A percentile compares a stretch with the other conserved stretches of the same genome.
Conservation (phyloP, 1,284 basidiomycete genomes). For the Pseudozyma thailandica region DNA sequence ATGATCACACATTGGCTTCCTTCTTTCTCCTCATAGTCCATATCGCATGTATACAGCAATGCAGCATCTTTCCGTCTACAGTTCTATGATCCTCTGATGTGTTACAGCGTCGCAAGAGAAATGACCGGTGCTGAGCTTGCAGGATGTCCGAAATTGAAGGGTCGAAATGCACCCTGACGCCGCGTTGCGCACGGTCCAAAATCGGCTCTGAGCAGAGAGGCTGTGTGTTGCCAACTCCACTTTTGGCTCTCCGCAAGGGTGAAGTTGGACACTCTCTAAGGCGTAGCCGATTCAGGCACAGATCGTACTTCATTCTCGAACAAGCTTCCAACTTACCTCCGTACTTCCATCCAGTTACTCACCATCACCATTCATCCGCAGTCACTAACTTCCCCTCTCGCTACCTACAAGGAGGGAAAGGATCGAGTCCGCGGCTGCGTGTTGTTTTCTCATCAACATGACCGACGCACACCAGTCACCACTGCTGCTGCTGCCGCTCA, state of each 20-base stretch:
- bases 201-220: neutral
- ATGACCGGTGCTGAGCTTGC: no score
- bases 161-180: neutral
- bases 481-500: conserved; percentile 69
- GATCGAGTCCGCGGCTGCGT: neutral
- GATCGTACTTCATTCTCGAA: no score
- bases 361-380: neutral
- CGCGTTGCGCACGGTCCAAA: conserved; percentile 16
- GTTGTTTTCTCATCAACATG: conserved; percentile 16
- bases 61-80: no score
- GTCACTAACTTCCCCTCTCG: neutral
- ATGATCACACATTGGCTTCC: neutral
- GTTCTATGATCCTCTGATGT: no score
- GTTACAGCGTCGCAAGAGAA: no score
- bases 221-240: conserved; percentile 23
- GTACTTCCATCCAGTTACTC: neutral
- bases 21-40: neutral
- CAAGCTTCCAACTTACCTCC: neutral
- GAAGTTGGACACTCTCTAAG: no score
- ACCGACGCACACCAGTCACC: conserved; percentile 48
- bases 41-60: no score
- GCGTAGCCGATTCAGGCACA: conserved; percentile 12
- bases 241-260: conserved; percentile 16
- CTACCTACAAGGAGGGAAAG: neutral
- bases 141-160: no score